Evolutionary conservation across 2,329 filamentous ascomycete species (phyloP), one percentile per base, ranked within the genome.

Genomic region (Triangularia verruculosa): DNA sequence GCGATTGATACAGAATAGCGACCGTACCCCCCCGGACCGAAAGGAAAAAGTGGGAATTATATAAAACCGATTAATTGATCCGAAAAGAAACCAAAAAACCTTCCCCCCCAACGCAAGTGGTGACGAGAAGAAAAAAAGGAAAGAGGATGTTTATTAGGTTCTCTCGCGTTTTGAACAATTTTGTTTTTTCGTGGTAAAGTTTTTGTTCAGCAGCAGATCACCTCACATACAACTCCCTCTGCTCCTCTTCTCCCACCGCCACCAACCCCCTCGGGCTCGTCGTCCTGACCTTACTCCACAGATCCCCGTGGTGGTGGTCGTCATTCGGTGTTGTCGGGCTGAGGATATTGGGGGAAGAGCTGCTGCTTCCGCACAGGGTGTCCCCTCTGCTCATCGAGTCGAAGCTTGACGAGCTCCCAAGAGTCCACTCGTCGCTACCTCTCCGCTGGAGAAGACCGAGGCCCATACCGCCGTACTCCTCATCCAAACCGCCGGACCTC

Each of bases 401-500:
- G 43, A 88, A 90, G 74, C 90, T 86, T 0, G 91, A 95, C 61
- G 88, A 93, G 70, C 92, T 95, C 65, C 91, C 92, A 54, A 94
- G 85, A 8, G 92, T 94, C 93, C 93, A 97, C 72, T 95, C 92
- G 70, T 96, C 93, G 71, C 89, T 92, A 65, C 78, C 78, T 39
- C 73, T 72, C 15, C 76, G 75, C 62, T 79, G 79, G 59, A 84
- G 72, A 12, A 82, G 71, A 11, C 79, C 79, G 11, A 83, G 76
- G 25, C 79, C 78, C 59, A 82, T 80, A 67, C 79, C 81, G 56
- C 78, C 79, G 62, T 78, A 77, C 71, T 83, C 79, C 70, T 84
- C 82, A 61, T 83, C 81, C 20, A 69, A n/a, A n/a, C 59, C 11
- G 66, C 62, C 30, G 47, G n/a, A 25, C 62, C 70, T 71, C 52